Evolutionary conservation across 1,284 basidiomycete species (phyloP), one percentile per base, ranked within the genome.

Genomic region (Vanrija sp.): DNA sequence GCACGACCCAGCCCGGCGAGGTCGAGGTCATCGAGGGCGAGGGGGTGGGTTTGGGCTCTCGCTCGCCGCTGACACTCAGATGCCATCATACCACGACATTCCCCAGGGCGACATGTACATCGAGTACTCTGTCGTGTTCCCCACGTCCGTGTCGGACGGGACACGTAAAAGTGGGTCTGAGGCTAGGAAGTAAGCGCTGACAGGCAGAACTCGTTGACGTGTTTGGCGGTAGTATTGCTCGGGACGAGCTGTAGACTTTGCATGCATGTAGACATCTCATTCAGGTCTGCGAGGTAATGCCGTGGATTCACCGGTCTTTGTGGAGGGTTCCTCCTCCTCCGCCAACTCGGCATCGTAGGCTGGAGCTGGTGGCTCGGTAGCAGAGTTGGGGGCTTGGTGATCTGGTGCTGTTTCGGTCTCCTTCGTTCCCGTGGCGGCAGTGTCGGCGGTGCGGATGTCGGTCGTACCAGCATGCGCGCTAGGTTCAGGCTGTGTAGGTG

Each of bases 1-100:
- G 84, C 14, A 88, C 94, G 2, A 96, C 94, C 38, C 93, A 98
- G 69, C 94, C 94, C 60, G 88, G 88, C 84, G 89, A 86, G 69
- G 89, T 96, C 6, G 87, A 96, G 71, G 83, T 82, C 12, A 81
- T 97, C 46, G 82, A 86, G 61, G 89, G 83, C 36, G 89, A 97
- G 71, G 93, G 93, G 2, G 74, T 78, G 63, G 63, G 74, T 67
- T 20, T 18, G 8, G 31, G 2, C 18, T 23, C 31, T 39, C 18
- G 6, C 23, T 41, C 15, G 38, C 47, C 23, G 24, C 41, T 41
- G 39, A 43, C 47, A 1, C 12, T 31, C 53, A 76, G 72, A 90
- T 95, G 90, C 90, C 91, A 3, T 68, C 85, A 23, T 87, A 83
- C 64, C 81, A 83, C 56, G 72, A 74, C 50, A 76, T 80, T 10